A percentile compares a stretch with the other conserved stretches of the same genome.
Conservation (phyloP, 768 basidiomycete genomes). For the Lactifluus rugatus region DNA sequence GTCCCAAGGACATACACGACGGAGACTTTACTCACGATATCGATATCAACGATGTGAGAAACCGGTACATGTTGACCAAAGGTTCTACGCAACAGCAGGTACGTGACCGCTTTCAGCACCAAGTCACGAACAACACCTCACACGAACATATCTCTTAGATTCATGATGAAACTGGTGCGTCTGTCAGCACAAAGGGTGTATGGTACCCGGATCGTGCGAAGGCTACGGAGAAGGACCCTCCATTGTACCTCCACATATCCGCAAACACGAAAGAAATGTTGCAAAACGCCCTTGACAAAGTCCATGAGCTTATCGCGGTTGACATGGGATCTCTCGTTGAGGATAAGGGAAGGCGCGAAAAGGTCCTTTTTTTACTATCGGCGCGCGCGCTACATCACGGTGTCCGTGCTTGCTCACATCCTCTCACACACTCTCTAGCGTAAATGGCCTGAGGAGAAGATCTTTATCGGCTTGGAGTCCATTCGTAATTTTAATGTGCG, state of each 20-base stretch:
- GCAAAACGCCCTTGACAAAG: slow-evolving; percentile 55
- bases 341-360: slow-evolving; percentile 62
- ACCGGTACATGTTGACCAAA: slow-evolving; percentile 90
- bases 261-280: slow-evolving; percentile 59
- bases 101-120: slow-evolving; percentile 21
- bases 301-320: slow-evolving; percentile 62
- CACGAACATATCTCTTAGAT: slow-evolving; percentile 43
- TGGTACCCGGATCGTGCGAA: slow-evolving; percentile 94
- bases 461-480: slow-evolving; percentile 80
- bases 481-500: slow-evolving; percentile 96
- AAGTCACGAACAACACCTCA: not conserved
- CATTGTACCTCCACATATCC: slow-evolving; percentile 88
- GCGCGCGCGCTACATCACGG: not conserved
- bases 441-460: slow-evolving; percentile 98
- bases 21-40: slow-evolving; percentile 84
- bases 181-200: slow-evolving; percentile 84
- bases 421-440: slow-evolving; percentile 36
- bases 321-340: slow-evolving; percentile 78
- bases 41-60: slow-evolving; percentile 93
- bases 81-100: slow-evolving; percentile 89
- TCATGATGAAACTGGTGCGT: slow-evolving; percentile 84
- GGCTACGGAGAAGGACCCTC: slow-evolving; percentile 87
- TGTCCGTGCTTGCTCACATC: slow-evolving; percentile 7
- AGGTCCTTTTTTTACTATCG: slow-evolving; percentile 32
- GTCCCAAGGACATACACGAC: slow-evolving; percentile 56